Evolutionary conservation across 495 filamentous ascomycete species (phyloP).

Genomic region (Penicillium lagena): DNA sequence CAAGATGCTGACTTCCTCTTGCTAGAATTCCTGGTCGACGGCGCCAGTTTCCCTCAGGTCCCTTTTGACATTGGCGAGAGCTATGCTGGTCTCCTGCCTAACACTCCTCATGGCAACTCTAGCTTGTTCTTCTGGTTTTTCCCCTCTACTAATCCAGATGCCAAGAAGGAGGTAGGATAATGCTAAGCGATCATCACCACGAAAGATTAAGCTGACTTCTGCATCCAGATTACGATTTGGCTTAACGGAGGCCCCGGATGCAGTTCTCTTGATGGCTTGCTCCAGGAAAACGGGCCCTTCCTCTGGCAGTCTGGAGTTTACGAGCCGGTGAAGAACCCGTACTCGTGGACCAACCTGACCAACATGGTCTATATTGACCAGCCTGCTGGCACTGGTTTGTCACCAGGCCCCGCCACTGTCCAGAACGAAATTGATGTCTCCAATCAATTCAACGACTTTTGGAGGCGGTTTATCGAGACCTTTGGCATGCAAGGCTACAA

Average conservation of each 20-base stretch:
- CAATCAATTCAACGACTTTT: constrained; percentile 63
- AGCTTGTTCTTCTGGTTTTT: constrained; percentile 78
- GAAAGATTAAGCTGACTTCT: background rate
- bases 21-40: constrained; percentile 58
- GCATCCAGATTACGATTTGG: constrained; percentile 58
- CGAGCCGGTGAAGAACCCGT: constrained; percentile 57
- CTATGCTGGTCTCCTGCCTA: constrained; percentile 71
- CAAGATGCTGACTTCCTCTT: background rate
- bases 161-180: constrained; percentile 55
- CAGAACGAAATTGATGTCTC: constrained; percentile 59
- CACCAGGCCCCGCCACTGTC: constrained; percentile 54
- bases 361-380: constrained; percentile 75
- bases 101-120: constrained; percentile 43
- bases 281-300: constrained; percentile 75
- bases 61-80: constrained; percentile 71
- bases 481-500: constrained; percentile 57
- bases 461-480: constrained; percentile 59
- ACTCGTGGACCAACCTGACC: constrained; percentile 66
- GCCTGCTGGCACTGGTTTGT: constrained; percentile 71
- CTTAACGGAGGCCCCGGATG: constrained; percentile 68
- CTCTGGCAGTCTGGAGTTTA: constrained; percentile 65
- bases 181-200: constrained; percentile 20
- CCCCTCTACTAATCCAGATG: constrained; percentile 48
- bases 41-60: constrained; percentile 61
- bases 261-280: constrained; percentile 59